A percentile compares a stretch with the other conserved stretches of the same genome.
phyloP scores from a whole-genome alignment of 75 land plant species.

The Azolla pinnata region DNA sequence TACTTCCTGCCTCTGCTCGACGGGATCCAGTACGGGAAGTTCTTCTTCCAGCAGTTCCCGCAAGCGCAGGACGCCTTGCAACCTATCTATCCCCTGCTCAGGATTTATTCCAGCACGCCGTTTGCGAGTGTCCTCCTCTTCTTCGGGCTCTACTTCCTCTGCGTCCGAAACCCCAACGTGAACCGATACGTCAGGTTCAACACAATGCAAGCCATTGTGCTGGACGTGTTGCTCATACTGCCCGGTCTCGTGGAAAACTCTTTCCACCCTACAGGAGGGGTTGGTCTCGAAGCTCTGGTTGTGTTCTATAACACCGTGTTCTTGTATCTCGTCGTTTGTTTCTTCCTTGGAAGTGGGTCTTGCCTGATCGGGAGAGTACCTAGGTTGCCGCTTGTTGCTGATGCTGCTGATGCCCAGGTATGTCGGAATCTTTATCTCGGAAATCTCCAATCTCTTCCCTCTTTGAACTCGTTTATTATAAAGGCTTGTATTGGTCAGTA shows the following conservation, averaged over 20 bases:
- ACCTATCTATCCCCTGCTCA: constrained; percentile 51
- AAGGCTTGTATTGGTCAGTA: no score
- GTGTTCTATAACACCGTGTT: constrained; percentile 72
- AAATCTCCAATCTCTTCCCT: no score
- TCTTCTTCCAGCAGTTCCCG: constrained; percentile 50
- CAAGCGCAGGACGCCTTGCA: constrained; percentile 31
- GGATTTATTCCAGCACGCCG: constrained; percentile 51
- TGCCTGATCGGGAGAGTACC: constrained; percentile 60
- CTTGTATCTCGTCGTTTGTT: constrained; percentile 49
- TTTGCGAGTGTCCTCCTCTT: constrained; percentile 50
- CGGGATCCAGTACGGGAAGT: constrained; percentile 68
- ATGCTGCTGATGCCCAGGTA: constrained; percentile 82
- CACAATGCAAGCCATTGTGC: constrained; percentile 77
- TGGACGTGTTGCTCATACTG: constrained; percentile 65
- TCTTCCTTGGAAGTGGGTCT: constrained; percentile 50
- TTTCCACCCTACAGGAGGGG: constrained; percentile 40
- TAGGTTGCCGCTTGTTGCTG: constrained; percentile 74
- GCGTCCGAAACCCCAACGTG: constrained; percentile 57
- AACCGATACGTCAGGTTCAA: constrained; percentile 75
- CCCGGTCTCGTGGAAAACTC: constrained; percentile 59
- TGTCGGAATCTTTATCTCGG: no score
- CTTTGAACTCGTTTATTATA: no score
- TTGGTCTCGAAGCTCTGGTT: constrained; percentile 49
- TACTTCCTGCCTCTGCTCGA: constrained; percentile 80
- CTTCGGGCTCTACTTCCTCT: constrained; percentile 50